Percentiles rank a stretch among this genome's conserved stretches.
phyloP scores from a whole-genome alignment of 371 early-diverging fungal genomes.

The Phascolomyces articulosus region DNA sequence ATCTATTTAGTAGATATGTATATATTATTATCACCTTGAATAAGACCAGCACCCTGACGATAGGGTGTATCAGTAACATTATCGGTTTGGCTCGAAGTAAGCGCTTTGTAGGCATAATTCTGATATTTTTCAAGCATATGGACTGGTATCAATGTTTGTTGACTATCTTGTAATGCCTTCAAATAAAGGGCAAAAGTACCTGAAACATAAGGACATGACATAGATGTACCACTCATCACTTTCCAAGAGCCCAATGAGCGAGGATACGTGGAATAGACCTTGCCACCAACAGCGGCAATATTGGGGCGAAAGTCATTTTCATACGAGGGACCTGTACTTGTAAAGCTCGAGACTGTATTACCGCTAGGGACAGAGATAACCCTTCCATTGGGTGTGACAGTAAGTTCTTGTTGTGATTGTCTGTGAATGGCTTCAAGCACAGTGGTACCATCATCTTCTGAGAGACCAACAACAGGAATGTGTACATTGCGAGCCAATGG shows the following conservation, averaged over 20 bases:
- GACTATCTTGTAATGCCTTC: slow-evolving; percentile 26
- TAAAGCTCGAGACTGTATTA: slow-evolving; percentile 48
- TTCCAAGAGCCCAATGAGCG: slow-evolving; percentile 47
- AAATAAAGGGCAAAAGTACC: slow-evolving; percentile 67
- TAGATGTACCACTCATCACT: slow-evolving; percentile 63
- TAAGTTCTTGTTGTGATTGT: too few species aligned
- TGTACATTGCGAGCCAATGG: neutral
- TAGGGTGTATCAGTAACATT: slow-evolving; percentile 35
- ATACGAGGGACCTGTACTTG: slow-evolving; percentile 51
- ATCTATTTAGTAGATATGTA: too few species aligned
- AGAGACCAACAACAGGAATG: slow-evolving; percentile 43
- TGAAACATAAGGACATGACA: slow-evolving; percentile 76
- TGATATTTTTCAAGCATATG: slow-evolving; percentile 44
- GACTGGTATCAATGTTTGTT: neutral
- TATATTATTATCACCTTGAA: slow-evolving; percentile 47
- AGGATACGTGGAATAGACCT: slow-evolving; percentile 69
- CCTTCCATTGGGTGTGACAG: neutral
- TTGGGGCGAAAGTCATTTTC: slow-evolving; percentile 54
- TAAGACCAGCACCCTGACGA: slow-evolving; percentile 75
- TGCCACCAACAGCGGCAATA: slow-evolving; percentile 68
- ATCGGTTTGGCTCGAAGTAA: slow-evolving; percentile 28
- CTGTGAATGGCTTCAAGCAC: slow-evolving; percentile 7
- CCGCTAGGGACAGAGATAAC: slow-evolving; percentile 26
- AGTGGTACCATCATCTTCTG: slow-evolving; percentile 22
- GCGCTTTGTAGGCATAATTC: slow-evolving; percentile 47